Base-by-base conservation (phyloP, 768 basidiomycete species). In the Panellus pusillus region DNA sequence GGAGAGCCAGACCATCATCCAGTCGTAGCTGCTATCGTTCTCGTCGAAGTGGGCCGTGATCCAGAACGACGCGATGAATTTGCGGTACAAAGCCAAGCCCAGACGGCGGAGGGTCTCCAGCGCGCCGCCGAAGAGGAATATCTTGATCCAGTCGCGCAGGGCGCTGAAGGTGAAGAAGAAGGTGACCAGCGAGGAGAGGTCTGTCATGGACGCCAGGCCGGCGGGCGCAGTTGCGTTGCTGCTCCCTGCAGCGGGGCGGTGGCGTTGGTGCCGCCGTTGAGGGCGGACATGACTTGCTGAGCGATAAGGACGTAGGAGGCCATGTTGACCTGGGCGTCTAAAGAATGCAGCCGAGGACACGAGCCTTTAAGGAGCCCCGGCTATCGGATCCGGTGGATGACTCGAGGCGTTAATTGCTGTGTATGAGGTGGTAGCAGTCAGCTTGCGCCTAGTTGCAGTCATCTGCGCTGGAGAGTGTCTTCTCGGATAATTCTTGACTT, bases 1-100 rank as follows among this genome's bases (percentile, higher is more conserved):
- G n/a, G 81, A 77, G 0, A 84, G 57, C 82, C 83, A 86, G 39
- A 73, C 68, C 67, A 83, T 71, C 46, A 86, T 73, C 84, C 83
- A 86, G 2, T 72, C 81, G 28, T 68, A 67, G 54, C 66, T 68
- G 15, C 58, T 41, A 51, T 63, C 53, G 27, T 62, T 43, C 17
- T 76, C 72, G 1, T 80, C 76, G 48, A 85, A 82, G 29, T 69
- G 67, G 2, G 77, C 81, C 0, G 76, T 78, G 38, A 85, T 64
- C 65, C 77, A 79, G 62, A 82, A 76, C 15, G 75, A 71, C 46
- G 75, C 68, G 52, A 75, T 54, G 11, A 76, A 36, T 20, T 62
- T 65, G 14, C 62, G 19, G 70, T 80, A 82, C 3, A 35, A 7
- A 7, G 9, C 9, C 32, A 35, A 35, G 8, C 3, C 32, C 32